A percentile compares a stretch with the other conserved stretches of the same genome.
phyloP scores from a whole-genome alignment of 352 stramenopile species.

The Phytopythium vexans region DNA sequence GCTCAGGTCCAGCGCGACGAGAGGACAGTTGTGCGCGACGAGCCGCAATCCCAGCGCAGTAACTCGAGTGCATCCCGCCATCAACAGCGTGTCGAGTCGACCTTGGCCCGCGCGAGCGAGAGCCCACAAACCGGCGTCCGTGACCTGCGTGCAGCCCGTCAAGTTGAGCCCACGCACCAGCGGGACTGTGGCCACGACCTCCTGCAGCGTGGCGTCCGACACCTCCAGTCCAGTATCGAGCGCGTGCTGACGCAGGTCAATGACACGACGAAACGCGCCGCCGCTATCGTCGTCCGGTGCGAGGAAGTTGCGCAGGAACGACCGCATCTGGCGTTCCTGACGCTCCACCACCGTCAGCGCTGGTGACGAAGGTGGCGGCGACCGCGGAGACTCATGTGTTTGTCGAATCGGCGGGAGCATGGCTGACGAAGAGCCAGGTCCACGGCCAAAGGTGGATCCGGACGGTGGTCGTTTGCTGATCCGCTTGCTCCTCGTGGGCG shows the following conservation, averaged over 20 bases:
- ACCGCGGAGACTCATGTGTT: too few species aligned
- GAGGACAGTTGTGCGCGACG: slow-evolving; percentile 83
- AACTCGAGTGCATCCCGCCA: slow-evolving; percentile 72
- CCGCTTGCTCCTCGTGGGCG: not conserved
- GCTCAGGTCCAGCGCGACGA: slow-evolving; percentile 81
- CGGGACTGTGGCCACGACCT: slow-evolving; percentile 79
- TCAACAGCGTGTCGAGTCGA: slow-evolving; percentile 68
- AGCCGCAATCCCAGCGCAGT: slow-evolving; percentile 89
- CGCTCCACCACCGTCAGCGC: slow-evolving; percentile 49
- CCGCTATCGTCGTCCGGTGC: slow-evolving; percentile 41
- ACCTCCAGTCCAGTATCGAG: slow-evolving; percentile 83
- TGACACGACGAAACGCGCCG: slow-evolving; percentile 62
- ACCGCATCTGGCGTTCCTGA: slow-evolving; percentile 80
- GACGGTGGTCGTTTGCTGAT: slow-evolving; percentile 1
- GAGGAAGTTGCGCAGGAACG: slow-evolving; percentile 91
- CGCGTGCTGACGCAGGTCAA: slow-evolving; percentile 86
- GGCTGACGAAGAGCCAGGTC: not conserved
- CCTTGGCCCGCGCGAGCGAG: slow-evolving; percentile 74
- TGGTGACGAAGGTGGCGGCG: not conserved
- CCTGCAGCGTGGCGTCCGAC: slow-evolving; percentile 89
- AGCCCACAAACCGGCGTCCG: slow-evolving; percentile 86
- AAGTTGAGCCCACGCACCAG: slow-evolving; percentile 63
- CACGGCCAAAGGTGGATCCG: not conserved
- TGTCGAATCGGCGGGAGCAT: slow-evolving; percentile 1
- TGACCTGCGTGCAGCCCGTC: slow-evolving; percentile 68